Evolutionary conservation across 1,139 yeast species (phyloP).

Genomic region (Sugiyamaella sp.): DNA sequence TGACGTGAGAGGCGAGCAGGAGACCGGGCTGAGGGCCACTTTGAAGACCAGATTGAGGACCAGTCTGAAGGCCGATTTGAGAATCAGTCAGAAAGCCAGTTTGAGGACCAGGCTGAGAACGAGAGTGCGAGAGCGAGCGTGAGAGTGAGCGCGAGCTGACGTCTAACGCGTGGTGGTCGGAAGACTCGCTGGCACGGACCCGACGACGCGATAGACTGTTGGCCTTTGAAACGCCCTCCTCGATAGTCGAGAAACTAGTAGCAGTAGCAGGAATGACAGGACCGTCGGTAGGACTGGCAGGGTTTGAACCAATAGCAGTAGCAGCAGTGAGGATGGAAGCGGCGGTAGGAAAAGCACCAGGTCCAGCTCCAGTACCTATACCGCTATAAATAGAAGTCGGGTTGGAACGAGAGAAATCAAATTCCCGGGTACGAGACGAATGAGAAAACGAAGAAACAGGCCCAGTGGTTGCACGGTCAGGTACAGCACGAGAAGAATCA

Average conservation of each 20-base stretch:
- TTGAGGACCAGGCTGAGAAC: neutral
- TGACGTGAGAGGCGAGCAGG: neutral
- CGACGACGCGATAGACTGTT: constrained; percentile 6
- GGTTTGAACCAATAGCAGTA: constrained; percentile 1
- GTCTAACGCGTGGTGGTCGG: neutral
- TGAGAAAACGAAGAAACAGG: neutral
- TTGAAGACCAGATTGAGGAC: too few species aligned
- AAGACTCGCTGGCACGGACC: neutral
- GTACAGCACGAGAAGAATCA: neutral
- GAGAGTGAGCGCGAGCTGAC: neutral
- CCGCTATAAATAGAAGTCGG: neutral
- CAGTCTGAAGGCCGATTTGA: too few species aligned
- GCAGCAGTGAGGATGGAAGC: constrained; percentile 9
- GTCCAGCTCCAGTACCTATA: too few species aligned
- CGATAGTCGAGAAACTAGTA: neutral
- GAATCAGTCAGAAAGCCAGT: too few species aligned
- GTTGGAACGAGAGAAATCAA: neutral
- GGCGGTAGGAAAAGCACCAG: constrained; percentile 5
- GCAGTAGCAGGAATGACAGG: neutral
- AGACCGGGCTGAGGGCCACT: neutral
- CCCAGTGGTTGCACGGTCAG: neutral
- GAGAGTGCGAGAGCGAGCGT: neutral
- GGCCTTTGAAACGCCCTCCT: neutral
- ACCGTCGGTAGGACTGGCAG: neutral
- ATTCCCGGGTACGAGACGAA: neutral